phyloP scores from a whole-genome alignment of 495 filamentous ascomycete genomes.

The Tetracladium setigerum region DNA sequence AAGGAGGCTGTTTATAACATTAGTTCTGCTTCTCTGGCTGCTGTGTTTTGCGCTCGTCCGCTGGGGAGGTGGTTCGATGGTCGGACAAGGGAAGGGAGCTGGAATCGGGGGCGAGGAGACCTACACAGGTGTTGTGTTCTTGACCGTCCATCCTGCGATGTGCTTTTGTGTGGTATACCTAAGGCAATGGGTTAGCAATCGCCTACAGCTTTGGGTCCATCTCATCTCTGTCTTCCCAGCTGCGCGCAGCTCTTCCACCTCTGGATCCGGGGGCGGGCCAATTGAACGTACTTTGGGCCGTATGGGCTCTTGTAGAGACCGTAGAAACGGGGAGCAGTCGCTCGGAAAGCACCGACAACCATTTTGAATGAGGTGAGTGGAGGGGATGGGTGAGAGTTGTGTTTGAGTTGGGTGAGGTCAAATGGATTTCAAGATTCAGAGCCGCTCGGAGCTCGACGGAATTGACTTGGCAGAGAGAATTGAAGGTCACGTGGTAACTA shows the following conservation, averaged over 20 bases:
- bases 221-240: background rate
- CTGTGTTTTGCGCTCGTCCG: constrained; percentile 3
- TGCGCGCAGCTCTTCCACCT: background rate
- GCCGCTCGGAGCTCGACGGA: too few species aligned
- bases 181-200: too few species aligned
- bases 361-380: background rate
- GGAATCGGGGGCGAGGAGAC: constrained; percentile 16
- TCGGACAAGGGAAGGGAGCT: background rate
- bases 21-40: background rate
- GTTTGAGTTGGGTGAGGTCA: background rate
- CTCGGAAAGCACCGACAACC: background rate
- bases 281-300: constrained; percentile 31
- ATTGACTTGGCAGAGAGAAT: too few species aligned
- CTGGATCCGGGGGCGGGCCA: background rate
- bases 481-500: too few species aligned
- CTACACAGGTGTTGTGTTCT: constrained; percentile 40
- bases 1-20: constrained; percentile 34
- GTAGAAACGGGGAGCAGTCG: constrained; percentile 17
- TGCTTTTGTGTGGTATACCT: constrained; percentile 44
- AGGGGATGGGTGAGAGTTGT: background rate
- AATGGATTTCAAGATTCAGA: too few species aligned
- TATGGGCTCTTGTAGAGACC: constrained; percentile 34
- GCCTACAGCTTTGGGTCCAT: background rate
- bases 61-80: background rate
- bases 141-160: constrained; percentile 43